Conservation (phyloP, 2,329 filamentous ascomycete species). For the Dissoconium aciculare region DNA sequence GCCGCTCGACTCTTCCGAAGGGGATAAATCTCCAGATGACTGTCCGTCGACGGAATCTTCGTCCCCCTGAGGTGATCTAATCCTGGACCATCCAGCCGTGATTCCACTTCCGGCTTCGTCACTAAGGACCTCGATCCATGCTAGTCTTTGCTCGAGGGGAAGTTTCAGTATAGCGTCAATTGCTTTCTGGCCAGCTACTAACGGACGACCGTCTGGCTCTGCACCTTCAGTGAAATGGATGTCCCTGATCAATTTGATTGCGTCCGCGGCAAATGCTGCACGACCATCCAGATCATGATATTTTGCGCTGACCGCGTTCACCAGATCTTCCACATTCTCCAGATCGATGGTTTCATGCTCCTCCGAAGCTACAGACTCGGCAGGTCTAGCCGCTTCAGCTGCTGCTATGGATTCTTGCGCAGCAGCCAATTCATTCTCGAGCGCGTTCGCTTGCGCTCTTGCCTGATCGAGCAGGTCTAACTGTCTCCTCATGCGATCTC, state of each 20-base stretch:
- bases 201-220: background rate
- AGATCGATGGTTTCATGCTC: background rate
- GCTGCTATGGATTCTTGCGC: background rate
- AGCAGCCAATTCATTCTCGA: conserved; percentile 6
- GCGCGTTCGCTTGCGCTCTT: conserved; percentile 5
- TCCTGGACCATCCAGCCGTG: too few relatives aligned
- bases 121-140: background rate
- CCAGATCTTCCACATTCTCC: conserved; percentile 1
- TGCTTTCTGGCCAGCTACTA: background rate
- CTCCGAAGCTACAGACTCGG: background rate
- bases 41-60: background rate
- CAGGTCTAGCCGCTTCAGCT: background rate
- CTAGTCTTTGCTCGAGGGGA: background rate
- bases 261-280: background rate
- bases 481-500: conserved; percentile 17
- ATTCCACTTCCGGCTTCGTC: background rate
- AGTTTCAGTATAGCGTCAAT: background rate
- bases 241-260: conserved; percentile 1
- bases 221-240: background rate
- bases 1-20: background rate
- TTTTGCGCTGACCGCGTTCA: background rate
- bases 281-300: background rate
- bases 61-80: background rate
- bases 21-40: background rate
- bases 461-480: conserved; percentile 18